Evolutionary conservation across 2,329 filamentous ascomycete species (phyloP).

Genomic region (Hypoxylon sp.): DNA sequence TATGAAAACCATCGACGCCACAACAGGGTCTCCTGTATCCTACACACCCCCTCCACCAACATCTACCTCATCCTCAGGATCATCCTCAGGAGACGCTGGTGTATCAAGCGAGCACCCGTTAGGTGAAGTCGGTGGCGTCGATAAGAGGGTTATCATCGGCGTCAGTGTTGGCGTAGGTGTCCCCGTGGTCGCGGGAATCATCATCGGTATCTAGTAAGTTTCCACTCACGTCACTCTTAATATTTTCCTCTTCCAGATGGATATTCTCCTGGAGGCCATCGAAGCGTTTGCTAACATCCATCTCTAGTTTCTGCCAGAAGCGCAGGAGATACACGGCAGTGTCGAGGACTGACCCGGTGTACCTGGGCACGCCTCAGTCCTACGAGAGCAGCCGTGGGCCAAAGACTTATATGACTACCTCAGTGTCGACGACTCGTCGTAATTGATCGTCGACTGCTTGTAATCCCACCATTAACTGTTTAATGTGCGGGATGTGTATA

Average conservation of each 20-base stretch:
- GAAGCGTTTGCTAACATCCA: constrained; percentile 28
- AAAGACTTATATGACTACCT: constrained; percentile 12
- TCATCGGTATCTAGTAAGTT: constrained; percentile 53
- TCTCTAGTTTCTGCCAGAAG: constrained; percentile 34
- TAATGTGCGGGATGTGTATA: background rate
- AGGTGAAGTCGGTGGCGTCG: constrained; percentile 52
- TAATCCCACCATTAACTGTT: background rate
- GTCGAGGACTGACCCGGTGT: constrained; percentile 24
- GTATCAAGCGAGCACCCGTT: constrained; percentile 41
- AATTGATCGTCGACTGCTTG: background rate
- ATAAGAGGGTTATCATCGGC: constrained; percentile 63
- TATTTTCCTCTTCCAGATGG: background rate
- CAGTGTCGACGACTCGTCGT: background rate
- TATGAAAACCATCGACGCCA: constrained; percentile 54
- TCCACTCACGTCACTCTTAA: background rate
- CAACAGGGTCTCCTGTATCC: constrained; percentile 60
- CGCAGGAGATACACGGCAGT: constrained; percentile 39
- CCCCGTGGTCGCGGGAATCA: constrained; percentile 53
- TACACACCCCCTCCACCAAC: constrained; percentile 56
- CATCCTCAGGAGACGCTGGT: constrained; percentile 18
- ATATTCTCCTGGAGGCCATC: background rate
- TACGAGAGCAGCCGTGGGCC: constrained; percentile 5
- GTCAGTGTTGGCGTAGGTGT: constrained; percentile 62
- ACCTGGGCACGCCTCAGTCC: constrained; percentile 32
- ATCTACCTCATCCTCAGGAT: background rate